Percentiles rank a stretch among this genome's conserved stretches.
Evolutionary conservation across 1,284 basidiomycete species (phyloP).

Genomic region (Exobasidium cylindrosporum): DNA sequence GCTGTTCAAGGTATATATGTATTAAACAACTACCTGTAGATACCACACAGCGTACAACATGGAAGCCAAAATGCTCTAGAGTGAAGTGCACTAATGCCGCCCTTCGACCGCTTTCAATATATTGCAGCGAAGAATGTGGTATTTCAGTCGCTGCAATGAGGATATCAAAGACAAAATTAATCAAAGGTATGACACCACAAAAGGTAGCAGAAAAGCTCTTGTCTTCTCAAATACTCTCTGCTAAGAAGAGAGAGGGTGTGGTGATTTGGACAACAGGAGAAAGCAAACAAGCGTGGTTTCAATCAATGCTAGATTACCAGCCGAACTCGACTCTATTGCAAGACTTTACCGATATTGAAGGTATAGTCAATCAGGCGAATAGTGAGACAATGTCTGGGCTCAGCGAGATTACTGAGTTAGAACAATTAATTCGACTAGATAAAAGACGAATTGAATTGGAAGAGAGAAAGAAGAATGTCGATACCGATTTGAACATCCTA

Average conservation of each 20-base stretch:
- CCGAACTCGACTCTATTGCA: neutral
- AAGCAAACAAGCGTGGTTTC: neutral
- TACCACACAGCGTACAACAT: constrained; percentile 22
- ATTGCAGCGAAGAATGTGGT: constrained; percentile 26
- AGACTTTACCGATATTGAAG: neutral
- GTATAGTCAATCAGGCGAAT: neutral
- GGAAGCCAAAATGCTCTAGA: constrained; percentile 19
- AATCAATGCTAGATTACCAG: neutral
- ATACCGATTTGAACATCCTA: neutral
- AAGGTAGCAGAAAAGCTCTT: constrained; percentile 7
- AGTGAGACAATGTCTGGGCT: neutral
- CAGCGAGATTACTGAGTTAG: neutral
- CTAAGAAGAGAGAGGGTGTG: constrained; percentile 16
- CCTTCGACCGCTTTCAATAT: constrained; percentile 21
- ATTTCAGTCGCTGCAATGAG: constrained; percentile 18
- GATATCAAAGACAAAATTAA: constrained; percentile 15
- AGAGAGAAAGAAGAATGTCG: neutral
- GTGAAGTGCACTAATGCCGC: constrained; percentile 18
- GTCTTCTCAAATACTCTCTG: neutral
- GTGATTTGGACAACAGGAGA: constrained; percentile 17
- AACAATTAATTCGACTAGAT: constrained; percentile 3
- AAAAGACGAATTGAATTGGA: neutral
- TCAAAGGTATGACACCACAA: neutral
- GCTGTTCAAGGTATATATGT: neutral
- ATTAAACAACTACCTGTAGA: neutral